phyloP scores from a whole-genome alignment of 2,329 filamentous ascomycete species.

The Madurella mycetomatis region DNA sequence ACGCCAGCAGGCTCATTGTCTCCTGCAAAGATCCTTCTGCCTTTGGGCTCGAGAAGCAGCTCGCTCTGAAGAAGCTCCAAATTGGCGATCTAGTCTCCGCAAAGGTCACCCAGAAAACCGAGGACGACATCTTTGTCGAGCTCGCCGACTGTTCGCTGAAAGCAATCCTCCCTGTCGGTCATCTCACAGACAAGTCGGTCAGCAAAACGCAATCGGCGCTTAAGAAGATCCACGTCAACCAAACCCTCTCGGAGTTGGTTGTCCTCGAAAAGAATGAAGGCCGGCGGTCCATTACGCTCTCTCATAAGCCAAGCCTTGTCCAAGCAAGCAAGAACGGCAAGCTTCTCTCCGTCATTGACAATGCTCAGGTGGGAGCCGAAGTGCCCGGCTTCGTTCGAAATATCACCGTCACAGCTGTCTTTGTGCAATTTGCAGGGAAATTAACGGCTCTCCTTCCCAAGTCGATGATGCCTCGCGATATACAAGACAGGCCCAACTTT shows the following conservation, averaged over 20 bases:
- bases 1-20: constrained; percentile 69
- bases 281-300: constrained; percentile 69
- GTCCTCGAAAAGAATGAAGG: constrained; percentile 81
- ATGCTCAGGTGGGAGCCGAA: constrained; percentile 63
- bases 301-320: constrained; percentile 78
- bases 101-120: constrained; percentile 75
- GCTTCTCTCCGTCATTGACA: constrained; percentile 66
- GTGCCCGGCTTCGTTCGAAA: constrained; percentile 81
- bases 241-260: constrained; percentile 75
- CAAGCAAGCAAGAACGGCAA: constrained; percentile 68
- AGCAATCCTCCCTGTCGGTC: constrained; percentile 69
- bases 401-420: constrained; percentile 74
- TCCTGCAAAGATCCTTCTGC: constrained; percentile 87
- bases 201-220: constrained; percentile 73
- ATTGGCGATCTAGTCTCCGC: constrained; percentile 72
- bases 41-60: constrained; percentile 71
- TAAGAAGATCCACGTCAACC: constrained; percentile 79
- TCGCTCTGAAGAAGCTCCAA: constrained; percentile 67
- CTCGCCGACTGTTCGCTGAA: constrained; percentile 69
- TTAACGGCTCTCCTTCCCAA: constrained; percentile 77
- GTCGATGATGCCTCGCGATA: constrained; percentile 68
- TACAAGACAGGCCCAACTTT: constrained; percentile 65
- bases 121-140: constrained; percentile 72
- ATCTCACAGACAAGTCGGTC: constrained; percentile 78
- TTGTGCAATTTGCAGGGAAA: constrained; percentile 79